phyloP scores from a whole-genome alignment of 306 rosid genomes.

The Quercus cerris region DNA sequence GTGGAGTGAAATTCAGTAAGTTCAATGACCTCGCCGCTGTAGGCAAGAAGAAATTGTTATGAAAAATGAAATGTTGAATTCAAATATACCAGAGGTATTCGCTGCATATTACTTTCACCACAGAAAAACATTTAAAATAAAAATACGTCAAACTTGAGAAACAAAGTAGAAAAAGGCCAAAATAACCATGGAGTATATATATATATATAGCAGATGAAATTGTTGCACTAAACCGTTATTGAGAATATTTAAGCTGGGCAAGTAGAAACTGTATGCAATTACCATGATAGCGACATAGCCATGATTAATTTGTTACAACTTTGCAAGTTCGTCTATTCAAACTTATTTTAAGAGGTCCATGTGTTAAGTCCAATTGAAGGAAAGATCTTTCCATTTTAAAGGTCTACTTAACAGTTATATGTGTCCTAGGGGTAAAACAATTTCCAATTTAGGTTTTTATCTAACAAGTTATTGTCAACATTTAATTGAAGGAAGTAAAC shows the following conservation, averaged over 20 bases:
- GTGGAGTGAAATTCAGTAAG: constrained; percentile 55
- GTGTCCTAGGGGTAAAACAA: too few species aligned
- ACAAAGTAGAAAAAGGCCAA: background rate
- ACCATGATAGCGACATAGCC: background rate
- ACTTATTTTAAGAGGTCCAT: too few species aligned
- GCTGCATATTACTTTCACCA: background rate
- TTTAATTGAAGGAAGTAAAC: too few species aligned
- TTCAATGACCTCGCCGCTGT: constrained; percentile 39
- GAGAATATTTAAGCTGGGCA: background rate
- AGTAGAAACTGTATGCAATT: background rate
- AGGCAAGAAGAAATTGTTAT: background rate
- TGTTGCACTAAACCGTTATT: background rate
- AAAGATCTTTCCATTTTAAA: too few species aligned
- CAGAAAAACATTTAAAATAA: background rate
- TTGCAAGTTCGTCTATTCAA: too few species aligned
- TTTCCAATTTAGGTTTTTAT: too few species aligned
- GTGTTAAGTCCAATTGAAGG: too few species aligned
- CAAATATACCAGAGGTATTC: background rate
- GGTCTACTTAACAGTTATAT: too few species aligned
- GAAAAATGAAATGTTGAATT: background rate
- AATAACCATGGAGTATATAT: background rate
- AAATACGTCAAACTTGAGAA: background rate
- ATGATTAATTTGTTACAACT: too few species aligned
- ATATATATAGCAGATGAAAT: background rate
- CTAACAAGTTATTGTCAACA: too few species aligned